These are phyloP conservation scores for Erigeron philadelphicus DNA, from an alignment of 140 eudicot species.

Conservation along the genomic window DNA sequence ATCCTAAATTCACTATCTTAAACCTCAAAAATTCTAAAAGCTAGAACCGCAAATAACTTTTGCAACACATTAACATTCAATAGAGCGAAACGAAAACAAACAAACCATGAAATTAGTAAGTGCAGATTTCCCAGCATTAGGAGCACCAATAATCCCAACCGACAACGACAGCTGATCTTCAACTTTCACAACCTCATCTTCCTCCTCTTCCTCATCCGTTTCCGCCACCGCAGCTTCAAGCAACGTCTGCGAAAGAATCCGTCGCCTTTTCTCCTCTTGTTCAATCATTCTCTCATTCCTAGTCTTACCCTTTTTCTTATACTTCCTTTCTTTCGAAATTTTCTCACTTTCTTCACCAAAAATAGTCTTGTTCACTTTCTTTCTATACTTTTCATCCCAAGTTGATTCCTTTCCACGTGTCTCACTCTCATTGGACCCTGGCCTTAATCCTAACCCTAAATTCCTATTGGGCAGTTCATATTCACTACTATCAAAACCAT, in stretches of 20 bases:
- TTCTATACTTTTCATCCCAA: constrained; percentile 74
- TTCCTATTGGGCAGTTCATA: constrained; percentile 36
- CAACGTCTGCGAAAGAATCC: constrained; percentile 48
- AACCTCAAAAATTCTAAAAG: too few species aligned
- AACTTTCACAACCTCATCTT: constrained; percentile 42
- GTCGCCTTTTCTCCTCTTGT: constrained; percentile 50
- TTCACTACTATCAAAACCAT: constrained; percentile 59
- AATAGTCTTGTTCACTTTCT: constrained; percentile 41
- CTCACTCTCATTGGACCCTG: constrained; percentile 14
- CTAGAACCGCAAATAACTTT: background rate
- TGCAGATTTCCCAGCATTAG: constrained; percentile 97
- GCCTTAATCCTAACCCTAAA: constrained; percentile 16
- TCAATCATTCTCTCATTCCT: constrained; percentile 33
- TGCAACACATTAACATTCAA: background rate
- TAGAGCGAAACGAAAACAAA: background rate
- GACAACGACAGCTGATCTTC: constrained; percentile 82
- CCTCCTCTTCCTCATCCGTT: constrained; percentile 45
- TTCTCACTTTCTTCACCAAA: constrained; percentile 50
- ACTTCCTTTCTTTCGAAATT: constrained; percentile 21
- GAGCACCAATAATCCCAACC: constrained; percentile 96
- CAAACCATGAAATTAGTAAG: constrained; percentile 82
- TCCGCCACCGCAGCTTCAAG: constrained; percentile 57
- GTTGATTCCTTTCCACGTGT: constrained; percentile 15
- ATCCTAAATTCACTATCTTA: too few species aligned
- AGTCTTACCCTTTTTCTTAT: constrained; percentile 29